Base-by-base conservation (phyloP, 2,329 filamentous ascomycete genomes). In the Fonsecaea pedrosoi region DNA sequence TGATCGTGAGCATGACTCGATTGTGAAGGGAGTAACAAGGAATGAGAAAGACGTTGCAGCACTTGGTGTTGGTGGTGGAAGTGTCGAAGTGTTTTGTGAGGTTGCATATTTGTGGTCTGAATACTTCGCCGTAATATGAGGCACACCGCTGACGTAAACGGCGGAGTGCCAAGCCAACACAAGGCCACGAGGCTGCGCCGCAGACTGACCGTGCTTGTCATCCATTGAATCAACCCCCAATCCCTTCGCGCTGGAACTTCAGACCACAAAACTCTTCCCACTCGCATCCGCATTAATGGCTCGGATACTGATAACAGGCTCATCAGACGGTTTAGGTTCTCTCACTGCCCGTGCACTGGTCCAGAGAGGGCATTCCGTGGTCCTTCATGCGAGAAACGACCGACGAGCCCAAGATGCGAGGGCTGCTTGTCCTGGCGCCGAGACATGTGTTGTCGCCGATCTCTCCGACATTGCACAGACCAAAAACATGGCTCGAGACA, bases 341-440 rank as follows among this genome's bases (percentile, higher is more conserved):
- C 77, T 81, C 0, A 81, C 84, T 1, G 86, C 86, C 42, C 79
- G 82, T 66, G 77, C 79, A 6, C 82, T 88, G 34, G 71, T 82
- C 56, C 76, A 81, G 3, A 79, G 81, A 61, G 85, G 86, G 54
- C 85, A 88, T 74, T 77, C 81, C 4, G 85, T 88, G 18, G 80
- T 83, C 53, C 78, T 88, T 0, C 86, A 88, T 73, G 86, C 84
- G 1, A 83, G 86, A 66, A 87, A 83, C 73, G 74, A 79, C n/a
- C 77, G 83, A 62, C 83, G 86, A 45, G 85, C 85, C 9, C 73
- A 78, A 30, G 81, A 86, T 63, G 82, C 85, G 0, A 75, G 76
- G 21, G 65, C 75, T 9, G 81, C 82, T 10, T 83, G 83, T 25
- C 85, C 86, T 0, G 80, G 79, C 1, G 84, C 85, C 32, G 80